Evolutionary conservation across 208 protist species (phyloP).

Genomic region (Sergeia podlipaevii): DNA sequence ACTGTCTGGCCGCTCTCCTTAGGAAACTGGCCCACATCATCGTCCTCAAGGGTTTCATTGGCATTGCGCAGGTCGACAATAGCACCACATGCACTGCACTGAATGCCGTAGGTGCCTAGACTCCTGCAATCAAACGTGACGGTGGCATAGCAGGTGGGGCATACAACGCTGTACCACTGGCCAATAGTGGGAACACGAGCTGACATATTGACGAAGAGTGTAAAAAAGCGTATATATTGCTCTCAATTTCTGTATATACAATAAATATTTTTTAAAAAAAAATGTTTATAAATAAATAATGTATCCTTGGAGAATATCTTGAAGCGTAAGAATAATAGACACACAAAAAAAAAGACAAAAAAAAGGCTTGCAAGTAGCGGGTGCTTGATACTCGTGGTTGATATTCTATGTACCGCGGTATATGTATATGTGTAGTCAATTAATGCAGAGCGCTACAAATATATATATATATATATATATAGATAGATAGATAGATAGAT

Average conservation of each 20-base stretch:
- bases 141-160: constrained; percentile 55
- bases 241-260: background rate
- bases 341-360: background rate
- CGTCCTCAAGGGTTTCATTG: constrained; percentile 26
- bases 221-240: background rate
- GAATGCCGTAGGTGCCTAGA: constrained; percentile 41
- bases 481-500: too few relatives aligned
- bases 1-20: constrained; percentile 10
- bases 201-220: constrained; percentile 15
- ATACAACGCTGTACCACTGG: constrained; percentile 58
- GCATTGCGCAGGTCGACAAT: constrained; percentile 73
- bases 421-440: too few relatives aligned
- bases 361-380: too few relatives aligned
- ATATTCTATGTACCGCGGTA: too few relatives aligned
- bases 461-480: too few relatives aligned
- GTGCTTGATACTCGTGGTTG: too few relatives aligned
- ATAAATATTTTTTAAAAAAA: constrained; percentile 3
- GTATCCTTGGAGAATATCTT: constrained; percentile 13
- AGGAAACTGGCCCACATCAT: constrained; percentile 21
- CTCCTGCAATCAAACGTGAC: constrained; percentile 61
- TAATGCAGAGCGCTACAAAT: too few relatives aligned
- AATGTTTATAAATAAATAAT: constrained; percentile 12
- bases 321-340: too few relatives aligned
- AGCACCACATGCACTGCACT: constrained; percentile 54
- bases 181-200: constrained; percentile 39